phyloP scores from a whole-genome alignment of 2,329 filamentous ascomycete genomes.

The Coniochaeta sp. region DNA sequence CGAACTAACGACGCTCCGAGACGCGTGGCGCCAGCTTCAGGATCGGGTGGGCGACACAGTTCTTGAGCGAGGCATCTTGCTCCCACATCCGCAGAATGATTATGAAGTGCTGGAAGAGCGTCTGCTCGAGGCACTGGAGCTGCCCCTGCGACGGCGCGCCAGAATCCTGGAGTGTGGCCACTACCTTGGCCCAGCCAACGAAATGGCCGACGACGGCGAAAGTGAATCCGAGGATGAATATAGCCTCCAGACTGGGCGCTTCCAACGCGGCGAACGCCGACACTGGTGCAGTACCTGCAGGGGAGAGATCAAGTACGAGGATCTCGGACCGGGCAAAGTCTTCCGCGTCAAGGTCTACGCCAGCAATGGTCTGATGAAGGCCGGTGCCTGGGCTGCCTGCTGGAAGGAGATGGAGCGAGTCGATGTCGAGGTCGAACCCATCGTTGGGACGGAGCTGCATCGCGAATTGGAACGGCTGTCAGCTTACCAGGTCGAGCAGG shows the following conservation, averaged over 20 bases:
- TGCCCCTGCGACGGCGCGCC: constrained; percentile 56
- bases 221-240: constrained; percentile 38
- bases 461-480: constrained; percentile 52
- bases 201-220: constrained; percentile 28
- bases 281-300: constrained; percentile 52
- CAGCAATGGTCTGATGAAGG: constrained; percentile 87
- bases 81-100: constrained; percentile 72
- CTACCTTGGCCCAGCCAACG: constrained; percentile 57
- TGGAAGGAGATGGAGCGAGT: constrained; percentile 99
- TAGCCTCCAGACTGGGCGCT: constrained; percentile 5
- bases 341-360: constrained; percentile 87
- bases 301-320: constrained; percentile 47
- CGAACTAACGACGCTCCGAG: constrained; percentile 42
- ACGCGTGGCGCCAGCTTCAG: constrained; percentile 59
- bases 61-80: constrained; percentile 63
- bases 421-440: constrained; percentile 82
- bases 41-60: constrained; percentile 67
- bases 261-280: constrained; percentile 20
- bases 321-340: constrained; percentile 44
- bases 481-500: constrained; percentile 27
- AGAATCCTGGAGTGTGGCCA: constrained; percentile 70
- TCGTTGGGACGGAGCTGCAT: constrained; percentile 51
- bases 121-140: constrained; percentile 65
- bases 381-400: constrained; percentile 84
- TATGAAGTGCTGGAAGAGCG: constrained; percentile 75